Evolutionary conservation across 225 moss, liverwort and hornwort genomes (phyloP), one percentile per base, ranked within the genome.

Genomic region (Thuidium tamariscinum): DNA sequence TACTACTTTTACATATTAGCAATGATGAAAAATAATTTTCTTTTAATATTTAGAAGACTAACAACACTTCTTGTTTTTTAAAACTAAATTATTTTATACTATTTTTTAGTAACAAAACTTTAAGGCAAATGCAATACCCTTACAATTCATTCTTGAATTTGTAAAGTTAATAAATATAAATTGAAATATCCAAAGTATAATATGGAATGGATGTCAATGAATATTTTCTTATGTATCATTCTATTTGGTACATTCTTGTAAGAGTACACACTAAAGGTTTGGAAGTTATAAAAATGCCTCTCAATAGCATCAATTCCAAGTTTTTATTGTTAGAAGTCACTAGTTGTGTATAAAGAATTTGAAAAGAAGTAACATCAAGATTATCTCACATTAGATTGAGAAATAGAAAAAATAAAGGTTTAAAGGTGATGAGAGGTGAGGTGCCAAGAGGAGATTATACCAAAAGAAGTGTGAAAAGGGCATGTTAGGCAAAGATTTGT

Each of bases 121-220:
- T 1, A 37, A 37, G 6, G 26, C 0, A 51, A 0, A 1, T 37
- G 2, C 7, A 41, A 27, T 41, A 39, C 0, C 3, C 5, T 30
- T 42, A 11, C 2, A 30, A 57, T 42, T 79, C 3, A 8, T 3
- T 42, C 1, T 12, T 29, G 13, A 42, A 42, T 5, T 57, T 57
- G 2, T 59, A 41, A 27, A 41, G 4, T 39, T 57, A 21, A 32
- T 44, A 60, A 14, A 30, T 30, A 14, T 32, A 9, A 37, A 25
- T 37, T 16, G 2, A 21, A 79, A 13, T 10, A 61, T 32, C 14
- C 14, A 14, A 30, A 1, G 1, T 44, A 32, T 60, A 1, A 32
- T 1, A 44, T 42, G 1, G 8, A 21, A 79, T 49, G 66, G 11
- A 57, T 44, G 41, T 83, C 7, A n/a, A 63, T 48, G 44, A 48